A percentile compares a stretch with the other conserved stretches of the same genome.
These are phyloP conservation scores for Aspergillus alliaceus DNA, from an alignment of 2,329 filamentous ascomycete species.

Conservation along the genomic window DNA sequence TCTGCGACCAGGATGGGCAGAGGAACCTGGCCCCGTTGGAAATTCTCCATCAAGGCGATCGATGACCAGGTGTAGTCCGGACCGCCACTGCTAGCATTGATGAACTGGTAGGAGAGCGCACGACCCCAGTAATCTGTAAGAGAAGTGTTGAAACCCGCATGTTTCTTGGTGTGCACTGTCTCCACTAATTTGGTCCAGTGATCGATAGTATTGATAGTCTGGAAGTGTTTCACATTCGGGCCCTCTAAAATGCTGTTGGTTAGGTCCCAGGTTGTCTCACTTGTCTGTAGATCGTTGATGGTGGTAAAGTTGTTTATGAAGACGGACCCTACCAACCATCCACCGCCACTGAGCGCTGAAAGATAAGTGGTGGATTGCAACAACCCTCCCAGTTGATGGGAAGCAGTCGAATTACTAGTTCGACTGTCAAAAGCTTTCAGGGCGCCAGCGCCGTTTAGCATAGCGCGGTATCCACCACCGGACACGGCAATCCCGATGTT, in stretches of 20 bases:
- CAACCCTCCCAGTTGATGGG: constrained; percentile 75
- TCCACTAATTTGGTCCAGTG: constrained; percentile 51
- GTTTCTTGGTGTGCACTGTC: constrained; percentile 47
- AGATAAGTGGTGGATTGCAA: constrained; percentile 81
- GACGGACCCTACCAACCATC: constrained; percentile 82
- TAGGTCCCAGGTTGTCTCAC: constrained; percentile 28
- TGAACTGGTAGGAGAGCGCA: constrained; percentile 62
- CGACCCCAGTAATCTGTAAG: constrained; percentile 78
- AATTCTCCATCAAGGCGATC: constrained; percentile 60
- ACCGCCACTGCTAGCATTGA: constrained; percentile 70
- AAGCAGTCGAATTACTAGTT: constrained; percentile 59
- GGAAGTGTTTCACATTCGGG: constrained; percentile 37
- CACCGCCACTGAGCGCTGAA: constrained; percentile 77
- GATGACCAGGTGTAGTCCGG: constrained; percentile 78
- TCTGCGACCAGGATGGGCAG: constrained; percentile 72
- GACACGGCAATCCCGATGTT: constrained; percentile 78
- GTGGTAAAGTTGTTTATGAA: constrained; percentile 78
- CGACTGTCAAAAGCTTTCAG: constrained; percentile 77
- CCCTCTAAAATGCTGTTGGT: constrained; percentile 51
- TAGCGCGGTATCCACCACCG: constrained; percentile 81
- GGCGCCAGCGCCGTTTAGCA: constrained; percentile 80
- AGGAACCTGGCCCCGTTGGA: constrained; percentile 62
- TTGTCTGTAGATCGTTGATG: constrained; percentile 46
- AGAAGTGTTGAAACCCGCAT: constrained; percentile 66
- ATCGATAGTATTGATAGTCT: constrained; percentile 47